Evolutionary conservation across 2,329 filamentous ascomycete species (phyloP), one percentile per base, ranked within the genome.

Genomic region (Colletotrichum cereale): DNA sequence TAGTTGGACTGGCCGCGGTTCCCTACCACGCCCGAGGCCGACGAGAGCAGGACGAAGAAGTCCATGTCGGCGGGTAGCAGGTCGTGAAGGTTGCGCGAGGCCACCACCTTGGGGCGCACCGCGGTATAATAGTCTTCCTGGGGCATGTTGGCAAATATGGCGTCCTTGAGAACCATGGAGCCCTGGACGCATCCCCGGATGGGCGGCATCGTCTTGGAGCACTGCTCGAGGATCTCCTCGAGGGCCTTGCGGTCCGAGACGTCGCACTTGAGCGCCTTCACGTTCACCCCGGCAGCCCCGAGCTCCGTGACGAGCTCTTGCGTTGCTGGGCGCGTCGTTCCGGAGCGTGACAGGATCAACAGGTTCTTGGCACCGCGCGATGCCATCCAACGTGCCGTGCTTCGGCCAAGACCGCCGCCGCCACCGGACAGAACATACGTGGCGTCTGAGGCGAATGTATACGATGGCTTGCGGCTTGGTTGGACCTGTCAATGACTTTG

Each of bases 1-100:
- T 88, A 88, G 73, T 84, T 85, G 7, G 79, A 73, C 74, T 88
- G 85, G 1, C 75, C 77, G 18, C 64, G 60, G 62, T 77, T 79
- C 3, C 79, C 80, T 1, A 76, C 70, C 2, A 80, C 68, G 18
- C 68, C 67, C 18, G 74, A 71, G 0, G 76, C 50, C 0, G 81
- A 83, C 0, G 78, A 80, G 24, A 82, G 75, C 36, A 79, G 57
- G 52, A 82, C 73, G 67, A 82, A 82, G 72, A 81, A 81, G 65
- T 82, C 81, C 11, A 81, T 73, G 48, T 73, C 73, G 2, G 75
- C 50, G 6, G 65, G 50, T 40, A 83, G 79, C 0, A 79, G n/a
- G 7, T 78, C 74, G 64, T 81, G 75, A 11, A 83, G 72, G 60
- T 78, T 73, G 42, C 71, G 72, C 0, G 74, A 77, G 2, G 80